Evolutionary conservation across 108 stramenopile genomes (phyloP).

Genomic region (Cyclotella kingstonii): DNA sequence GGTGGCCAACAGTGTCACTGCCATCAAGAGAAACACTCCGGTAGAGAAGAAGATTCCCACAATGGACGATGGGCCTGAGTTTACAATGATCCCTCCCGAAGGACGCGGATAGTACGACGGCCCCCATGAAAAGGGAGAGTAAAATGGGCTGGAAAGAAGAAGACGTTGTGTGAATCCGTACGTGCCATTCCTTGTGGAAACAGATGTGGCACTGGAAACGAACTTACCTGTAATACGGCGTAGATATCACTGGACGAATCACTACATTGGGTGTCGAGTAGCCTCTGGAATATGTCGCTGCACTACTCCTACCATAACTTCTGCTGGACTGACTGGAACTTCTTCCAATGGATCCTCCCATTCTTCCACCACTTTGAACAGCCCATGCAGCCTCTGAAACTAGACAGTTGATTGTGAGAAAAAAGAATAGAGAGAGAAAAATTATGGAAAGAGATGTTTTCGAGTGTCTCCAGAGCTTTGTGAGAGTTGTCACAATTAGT

Average conservation of each 20-base stretch:
- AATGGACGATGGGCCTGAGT: slow-evolving; percentile 54
- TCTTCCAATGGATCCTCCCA: slow-evolving; percentile 64
- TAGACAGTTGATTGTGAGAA: too few relatives aligned
- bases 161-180: background rate
- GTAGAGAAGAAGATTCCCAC: slow-evolving; percentile 57
- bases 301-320: too few relatives aligned
- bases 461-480: too few relatives aligned
- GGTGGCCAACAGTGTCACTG: slow-evolving; percentile 17
- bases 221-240: slow-evolving; percentile 44
- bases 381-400: slow-evolving; percentile 48
- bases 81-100: slow-evolving; percentile 58
- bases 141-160: slow-evolving; percentile 41
- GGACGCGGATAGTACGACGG: slow-evolving; percentile 37
- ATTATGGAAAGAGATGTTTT: slow-evolving; percentile 20
- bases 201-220: background rate
- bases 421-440: slow-evolving; percentile 18
- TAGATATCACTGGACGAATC: slow-evolving; percentile 48
- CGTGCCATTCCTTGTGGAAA: background rate
- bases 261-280: slow-evolving; percentile 49
- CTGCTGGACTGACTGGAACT: slow-evolving; percentile 12
- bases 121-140: slow-evolving; percentile 32
- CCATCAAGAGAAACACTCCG: slow-evolving; percentile 46
- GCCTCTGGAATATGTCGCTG: slow-evolving; percentile 24
- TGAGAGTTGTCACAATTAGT: background rate
- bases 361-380: slow-evolving; percentile 67